Conservation (phyloP, 768 basidiomycete species). For the Dioszegia hungarica region DNA sequence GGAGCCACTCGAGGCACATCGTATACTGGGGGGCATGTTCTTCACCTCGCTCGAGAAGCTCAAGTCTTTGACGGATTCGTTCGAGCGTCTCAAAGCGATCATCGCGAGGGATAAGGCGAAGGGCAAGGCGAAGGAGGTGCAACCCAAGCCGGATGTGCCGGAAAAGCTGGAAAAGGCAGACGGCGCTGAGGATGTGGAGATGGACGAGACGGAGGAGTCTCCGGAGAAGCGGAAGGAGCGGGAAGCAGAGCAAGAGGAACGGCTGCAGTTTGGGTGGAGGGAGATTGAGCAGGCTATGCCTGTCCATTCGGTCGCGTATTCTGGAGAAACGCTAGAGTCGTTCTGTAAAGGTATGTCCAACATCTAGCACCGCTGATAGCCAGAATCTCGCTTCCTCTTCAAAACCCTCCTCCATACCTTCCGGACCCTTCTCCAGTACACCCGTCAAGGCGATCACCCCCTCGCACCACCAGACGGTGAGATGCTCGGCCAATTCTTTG, state of each 20-base stretch:
- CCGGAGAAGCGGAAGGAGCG: slow-evolving; percentile 11
- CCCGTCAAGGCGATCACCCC: slow-evolving; percentile 65
- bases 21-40: slow-evolving; percentile 69
- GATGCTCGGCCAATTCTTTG: slow-evolving; percentile 81
- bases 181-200: slow-evolving; percentile 28
- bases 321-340: slow-evolving; percentile 73
- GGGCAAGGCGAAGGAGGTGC: slow-evolving; percentile 27
- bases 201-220: slow-evolving; percentile 18
- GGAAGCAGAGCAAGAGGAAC: slow-evolving; percentile 14
- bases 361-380: neutral
- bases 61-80: slow-evolving; percentile 61
- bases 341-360: slow-evolving; percentile 63
- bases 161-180: too few relatives aligned
- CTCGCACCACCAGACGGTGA: slow-evolving; percentile 75
- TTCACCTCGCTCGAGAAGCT: slow-evolving; percentile 80
- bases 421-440: slow-evolving; percentile 66
- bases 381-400: slow-evolving; percentile 81
- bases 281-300: slow-evolving; percentile 82
- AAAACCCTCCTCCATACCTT: slow-evolving; percentile 84
- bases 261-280: slow-evolving; percentile 55
- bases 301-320: slow-evolving; percentile 68
- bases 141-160: slow-evolving; percentile 8
- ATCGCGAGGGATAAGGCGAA: slow-evolving; percentile 44
- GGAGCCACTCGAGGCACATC: slow-evolving; percentile 62
- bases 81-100: slow-evolving; percentile 39